Evolutionary conservation across 2,329 filamentous ascomycete species (phyloP).

Genomic region (Colletotrichum salicis): DNA sequence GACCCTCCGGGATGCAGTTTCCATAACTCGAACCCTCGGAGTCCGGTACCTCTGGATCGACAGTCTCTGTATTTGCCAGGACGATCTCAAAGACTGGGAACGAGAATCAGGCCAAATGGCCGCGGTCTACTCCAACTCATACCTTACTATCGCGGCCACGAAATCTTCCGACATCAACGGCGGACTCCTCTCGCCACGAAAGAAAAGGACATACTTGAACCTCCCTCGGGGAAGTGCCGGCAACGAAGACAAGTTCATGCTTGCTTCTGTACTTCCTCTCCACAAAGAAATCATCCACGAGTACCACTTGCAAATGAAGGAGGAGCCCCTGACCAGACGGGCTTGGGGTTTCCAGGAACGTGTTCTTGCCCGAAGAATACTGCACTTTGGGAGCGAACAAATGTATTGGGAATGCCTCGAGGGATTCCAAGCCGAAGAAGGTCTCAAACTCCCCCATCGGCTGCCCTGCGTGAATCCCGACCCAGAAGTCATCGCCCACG

Average conservation of each 20-base stretch:
- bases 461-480: background rate
- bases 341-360: slow-evolving; percentile 47
- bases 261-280: slow-evolving; percentile 6
- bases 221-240: background rate
- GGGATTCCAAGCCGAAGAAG: slow-evolving; percentile 17
- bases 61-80: slow-evolving; percentile 45
- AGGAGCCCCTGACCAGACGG: slow-evolving; percentile 30
- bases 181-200: slow-evolving; percentile 35
- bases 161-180: slow-evolving; percentile 37
- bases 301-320: slow-evolving; percentile 2
- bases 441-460: background rate
- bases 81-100: slow-evolving; percentile 40
- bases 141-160: slow-evolving; percentile 40
- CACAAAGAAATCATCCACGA: slow-evolving; percentile 2
- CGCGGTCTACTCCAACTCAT: slow-evolving; percentile 41
- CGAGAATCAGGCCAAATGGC: slow-evolving; percentile 40
- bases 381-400: slow-evolving; percentile 40
- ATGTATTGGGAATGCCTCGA: slow-evolving; percentile 33
- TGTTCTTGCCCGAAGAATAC: slow-evolving; percentile 40
- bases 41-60: slow-evolving; percentile 46
- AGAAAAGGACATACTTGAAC: background rate
- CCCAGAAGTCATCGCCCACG: background rate
- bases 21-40: slow-evolving; percentile 38
- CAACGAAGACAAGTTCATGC: background rate
- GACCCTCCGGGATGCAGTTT: slow-evolving; percentile 41